Conservation (phyloP, 2,329 filamentous ascomycete species). For the Alternaria conjuncta region DNA sequence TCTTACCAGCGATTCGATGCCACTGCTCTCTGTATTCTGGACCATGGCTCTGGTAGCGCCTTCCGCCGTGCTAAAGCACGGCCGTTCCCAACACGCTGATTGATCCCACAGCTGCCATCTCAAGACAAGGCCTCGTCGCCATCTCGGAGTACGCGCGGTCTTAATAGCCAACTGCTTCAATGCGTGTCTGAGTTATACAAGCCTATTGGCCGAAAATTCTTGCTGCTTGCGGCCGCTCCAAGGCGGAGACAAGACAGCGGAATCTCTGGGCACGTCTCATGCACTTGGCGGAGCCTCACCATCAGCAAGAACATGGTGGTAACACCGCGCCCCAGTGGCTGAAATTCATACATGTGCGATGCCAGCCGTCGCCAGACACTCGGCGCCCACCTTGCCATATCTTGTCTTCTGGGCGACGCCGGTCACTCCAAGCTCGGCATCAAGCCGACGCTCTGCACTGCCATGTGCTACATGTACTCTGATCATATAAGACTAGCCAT, state of each 20-base stretch:
- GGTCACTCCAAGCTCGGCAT: not conserved
- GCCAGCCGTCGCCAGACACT: not conserved
- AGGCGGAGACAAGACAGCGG: slow-evolving; percentile 13
- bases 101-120: not conserved
- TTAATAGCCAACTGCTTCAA: not conserved
- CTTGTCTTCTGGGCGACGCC: slow-evolving; percentile 2
- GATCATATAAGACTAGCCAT: slow-evolving; percentile 3
- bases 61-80: not conserved
- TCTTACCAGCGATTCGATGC: not conserved
- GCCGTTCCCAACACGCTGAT: not conserved
- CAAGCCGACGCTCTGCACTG: not conserved
- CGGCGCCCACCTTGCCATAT: not conserved
- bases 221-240: not conserved
- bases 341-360: not conserved
- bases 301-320: not conserved
- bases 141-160: not conserved
- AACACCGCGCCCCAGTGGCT: not conserved
- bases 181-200: not conserved
- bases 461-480: not conserved
- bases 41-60: not conserved
- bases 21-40: not conserved
- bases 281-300: slow-evolving; percentile 4
- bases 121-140: not conserved
- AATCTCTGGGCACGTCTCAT: slow-evolving; percentile 9
- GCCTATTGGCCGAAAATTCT: not conserved